phyloP scores from a whole-genome alignment of 2,329 filamentous ascomycete genomes.

The Chrysoporthe austroafricana region DNA sequence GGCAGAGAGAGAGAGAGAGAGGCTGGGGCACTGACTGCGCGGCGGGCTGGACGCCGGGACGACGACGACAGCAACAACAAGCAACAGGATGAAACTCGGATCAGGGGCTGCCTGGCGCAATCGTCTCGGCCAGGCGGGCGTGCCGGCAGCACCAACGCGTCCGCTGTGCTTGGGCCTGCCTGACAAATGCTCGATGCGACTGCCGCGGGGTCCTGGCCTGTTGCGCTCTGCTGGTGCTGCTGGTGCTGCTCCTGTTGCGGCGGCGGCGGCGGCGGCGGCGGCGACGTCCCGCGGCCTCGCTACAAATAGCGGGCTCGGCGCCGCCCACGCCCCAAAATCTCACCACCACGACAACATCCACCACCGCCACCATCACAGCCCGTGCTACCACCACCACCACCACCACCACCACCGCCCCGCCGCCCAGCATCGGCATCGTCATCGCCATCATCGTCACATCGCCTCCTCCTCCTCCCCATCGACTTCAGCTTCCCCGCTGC shows the following conservation, averaged over 20 bases:
- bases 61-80: too few species aligned
- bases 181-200: conserved; percentile 6
- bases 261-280: too few species aligned
- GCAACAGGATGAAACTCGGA: too few species aligned
- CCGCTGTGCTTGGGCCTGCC: not conserved
- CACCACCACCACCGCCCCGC: conserved; percentile 5
- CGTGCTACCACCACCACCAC: conserved; percentile 7
- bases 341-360: not conserved
- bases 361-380: not conserved
- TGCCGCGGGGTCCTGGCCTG: not conserved
- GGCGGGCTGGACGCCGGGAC: too few species aligned
- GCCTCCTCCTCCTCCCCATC: conserved; percentile 23
- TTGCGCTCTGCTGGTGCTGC: too few species aligned
- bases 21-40: too few species aligned
- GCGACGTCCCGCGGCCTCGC: not conserved
- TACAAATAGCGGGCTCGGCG: conserved; percentile 20
- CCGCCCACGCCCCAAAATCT: conserved; percentile 4
- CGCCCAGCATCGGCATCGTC: not conserved
- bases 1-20: too few species aligned
- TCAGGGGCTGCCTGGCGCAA: too few species aligned
- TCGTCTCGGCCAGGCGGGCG: too few species aligned
- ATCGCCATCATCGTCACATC: conserved; percentile 10
- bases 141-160: too few species aligned
- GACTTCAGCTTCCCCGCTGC: conserved; percentile 20
- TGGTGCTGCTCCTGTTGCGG: too few species aligned